Percentiles rank a stretch among this genome's conserved stretches.
phyloP scores from a whole-genome alignment of 1,139 yeast species.

The Suhomyces choctaworum region DNA sequence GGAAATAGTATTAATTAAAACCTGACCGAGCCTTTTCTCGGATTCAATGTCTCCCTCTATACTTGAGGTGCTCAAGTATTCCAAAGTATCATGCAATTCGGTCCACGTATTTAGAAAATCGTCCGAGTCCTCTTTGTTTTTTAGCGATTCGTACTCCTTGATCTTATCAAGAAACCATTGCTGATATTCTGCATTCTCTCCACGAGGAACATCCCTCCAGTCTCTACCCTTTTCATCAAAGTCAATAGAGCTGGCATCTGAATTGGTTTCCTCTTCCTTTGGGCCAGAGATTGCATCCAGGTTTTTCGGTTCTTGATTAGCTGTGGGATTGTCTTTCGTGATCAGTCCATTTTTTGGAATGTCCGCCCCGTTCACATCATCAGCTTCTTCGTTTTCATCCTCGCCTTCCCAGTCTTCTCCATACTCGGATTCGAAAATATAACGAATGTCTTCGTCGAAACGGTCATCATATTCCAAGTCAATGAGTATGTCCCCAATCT shows the following conservation, averaged over 20 bases:
- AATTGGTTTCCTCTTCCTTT: too few relatives aligned
- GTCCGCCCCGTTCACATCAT: background rate
- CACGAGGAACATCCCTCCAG: constrained; percentile 71
- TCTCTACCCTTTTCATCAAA: constrained; percentile 62
- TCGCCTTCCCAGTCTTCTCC: constrained; percentile 34
- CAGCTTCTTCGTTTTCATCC: constrained; percentile 12
- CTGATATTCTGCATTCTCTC: constrained; percentile 39
- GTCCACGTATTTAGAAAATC: constrained; percentile 34
- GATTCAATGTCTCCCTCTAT: constrained; percentile 32
- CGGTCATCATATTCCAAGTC: constrained; percentile 65
- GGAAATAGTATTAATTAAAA: constrained; percentile 50
- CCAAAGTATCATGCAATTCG: constrained; percentile 32
- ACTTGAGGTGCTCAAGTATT: constrained; percentile 24
- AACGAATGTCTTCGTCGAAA: constrained; percentile 71
- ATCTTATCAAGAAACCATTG: constrained; percentile 23
- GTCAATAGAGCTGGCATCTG: constrained; percentile 29
- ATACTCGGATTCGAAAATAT: constrained; percentile 66
- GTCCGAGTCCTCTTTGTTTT: constrained; percentile 25
- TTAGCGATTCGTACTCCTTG: constrained; percentile 18
- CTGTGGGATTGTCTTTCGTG: background rate
- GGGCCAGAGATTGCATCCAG: constrained; percentile 39
- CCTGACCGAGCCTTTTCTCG: constrained; percentile 38
- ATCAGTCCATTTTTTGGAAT: background rate
- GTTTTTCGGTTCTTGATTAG: constrained; percentile 6
- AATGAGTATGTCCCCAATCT: constrained; percentile 53